Evolutionary conservation across 495 filamentous ascomycete species (phyloP).

Genomic region (Filosporella fistucella): DNA sequence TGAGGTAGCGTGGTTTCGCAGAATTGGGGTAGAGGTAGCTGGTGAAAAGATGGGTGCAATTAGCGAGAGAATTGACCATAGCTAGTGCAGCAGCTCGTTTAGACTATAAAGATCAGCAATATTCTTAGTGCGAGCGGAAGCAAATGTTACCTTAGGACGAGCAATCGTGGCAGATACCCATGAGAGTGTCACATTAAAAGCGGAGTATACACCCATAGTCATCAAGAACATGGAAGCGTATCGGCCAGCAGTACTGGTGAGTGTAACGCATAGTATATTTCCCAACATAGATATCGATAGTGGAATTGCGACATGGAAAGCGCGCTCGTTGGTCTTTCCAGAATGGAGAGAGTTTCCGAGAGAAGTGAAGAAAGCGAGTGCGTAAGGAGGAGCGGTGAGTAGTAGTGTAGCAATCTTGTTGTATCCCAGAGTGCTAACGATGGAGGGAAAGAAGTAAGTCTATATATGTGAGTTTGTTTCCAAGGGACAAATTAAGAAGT

Average conservation of each 20-base stretch:
- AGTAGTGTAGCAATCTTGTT: constrained; percentile 10
- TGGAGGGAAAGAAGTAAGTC: constrained; percentile 21
- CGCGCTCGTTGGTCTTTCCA: constrained; percentile 17
- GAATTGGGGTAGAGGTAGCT: constrained; percentile 37
- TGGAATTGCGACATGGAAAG: constrained; percentile 11
- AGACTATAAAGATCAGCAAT: too few species aligned
- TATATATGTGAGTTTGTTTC: constrained; percentile 16
- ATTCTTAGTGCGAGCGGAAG: too few species aligned
- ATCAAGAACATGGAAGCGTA: constrained; percentile 15
- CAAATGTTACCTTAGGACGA: too few species aligned
- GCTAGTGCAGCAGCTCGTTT: constrained; percentile 22
- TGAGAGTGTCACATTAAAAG: constrained; percentile 21
- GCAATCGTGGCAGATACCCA: constrained; percentile 15
- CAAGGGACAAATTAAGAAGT: too few species aligned
- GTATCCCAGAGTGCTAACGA: constrained; percentile 18
- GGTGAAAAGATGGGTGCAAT: constrained; percentile 36
- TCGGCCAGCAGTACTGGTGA: constrained; percentile 55
- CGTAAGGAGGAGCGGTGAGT: constrained; percentile 21
- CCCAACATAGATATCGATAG: constrained; percentile 19
- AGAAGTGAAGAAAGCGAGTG: constrained; percentile 18
- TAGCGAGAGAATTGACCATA: constrained; percentile 24
- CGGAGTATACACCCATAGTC: constrained; percentile 17
- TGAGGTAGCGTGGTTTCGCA: too few species aligned
- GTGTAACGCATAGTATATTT: too few species aligned
- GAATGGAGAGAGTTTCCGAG: constrained; percentile 18